Percentiles rank a stretch among this genome's conserved stretches.
Evolutionary conservation across 306 rosid genomes (phyloP).

Genomic region (Acacia confusa): DNA sequence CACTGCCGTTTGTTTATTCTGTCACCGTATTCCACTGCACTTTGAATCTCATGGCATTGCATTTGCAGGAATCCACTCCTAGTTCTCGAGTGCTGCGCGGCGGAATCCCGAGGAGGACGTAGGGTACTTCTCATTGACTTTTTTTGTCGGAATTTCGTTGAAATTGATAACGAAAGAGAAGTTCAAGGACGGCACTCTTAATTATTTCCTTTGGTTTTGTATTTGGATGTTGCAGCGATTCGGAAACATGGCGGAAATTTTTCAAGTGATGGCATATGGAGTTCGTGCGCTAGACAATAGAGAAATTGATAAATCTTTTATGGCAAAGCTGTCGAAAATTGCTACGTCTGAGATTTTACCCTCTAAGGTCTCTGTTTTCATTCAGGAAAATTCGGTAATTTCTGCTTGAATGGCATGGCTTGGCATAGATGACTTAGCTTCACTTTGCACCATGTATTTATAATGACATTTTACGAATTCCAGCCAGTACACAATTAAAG

Average conservation of each 20-base stretch:
- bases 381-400: background rate
- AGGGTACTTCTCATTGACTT: constrained; percentile 43
- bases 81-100: constrained; percentile 64
- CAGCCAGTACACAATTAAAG: background rate
- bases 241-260: constrained; percentile 67
- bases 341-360: constrained; percentile 67
- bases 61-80: constrained; percentile 49
- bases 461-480: background rate
- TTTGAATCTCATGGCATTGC: constrained; percentile 8
- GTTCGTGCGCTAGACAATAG: constrained; percentile 51
- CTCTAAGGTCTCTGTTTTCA: constrained; percentile 50
- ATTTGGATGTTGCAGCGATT: constrained; percentile 50
- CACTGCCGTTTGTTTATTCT: background rate
- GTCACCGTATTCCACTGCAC: background rate
- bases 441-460: background rate
- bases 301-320: constrained; percentile 52
- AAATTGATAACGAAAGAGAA: background rate
- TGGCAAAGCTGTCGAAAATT: constrained; percentile 65
- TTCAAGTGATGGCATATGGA: constrained; percentile 68
- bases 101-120: constrained; percentile 65
- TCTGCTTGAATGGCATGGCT: background rate
- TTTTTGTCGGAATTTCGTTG: background rate
- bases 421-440: background rate
- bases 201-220: background rate
- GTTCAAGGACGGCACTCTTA: background rate